These are phyloP conservation scores for Dispira parvispora DNA, from an alignment of 192 early-diverging fungal genomes.

Conservation along the genomic window DNA sequence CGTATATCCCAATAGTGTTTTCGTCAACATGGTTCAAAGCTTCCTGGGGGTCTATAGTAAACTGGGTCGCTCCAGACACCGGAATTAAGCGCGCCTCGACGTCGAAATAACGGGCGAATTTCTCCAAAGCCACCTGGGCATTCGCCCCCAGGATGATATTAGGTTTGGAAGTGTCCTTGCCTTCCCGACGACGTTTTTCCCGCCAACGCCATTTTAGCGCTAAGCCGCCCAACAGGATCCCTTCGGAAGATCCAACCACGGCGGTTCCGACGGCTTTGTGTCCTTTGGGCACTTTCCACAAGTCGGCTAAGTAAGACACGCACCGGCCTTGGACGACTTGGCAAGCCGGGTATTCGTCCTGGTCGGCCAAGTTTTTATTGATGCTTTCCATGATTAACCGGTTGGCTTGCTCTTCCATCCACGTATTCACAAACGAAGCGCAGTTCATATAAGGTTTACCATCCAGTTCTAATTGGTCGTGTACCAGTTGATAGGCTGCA, in stretches of 20 bases:
- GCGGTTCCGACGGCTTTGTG: slow-evolving; percentile 42
- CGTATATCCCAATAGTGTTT: slow-evolving; percentile 67
- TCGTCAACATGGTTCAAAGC: slow-evolving; percentile 57
- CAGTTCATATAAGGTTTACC: slow-evolving; percentile 61
- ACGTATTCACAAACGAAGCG: slow-evolving; percentile 63
- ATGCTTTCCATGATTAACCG: slow-evolving; percentile 59
- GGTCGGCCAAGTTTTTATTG: slow-evolving; percentile 56
- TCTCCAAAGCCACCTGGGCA: slow-evolving; percentile 57
- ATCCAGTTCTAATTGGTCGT: slow-evolving; percentile 60
- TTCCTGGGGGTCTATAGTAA: slow-evolving; percentile 40
- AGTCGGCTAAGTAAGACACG: slow-evolving; percentile 46
- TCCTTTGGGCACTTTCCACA: slow-evolving; percentile 36
- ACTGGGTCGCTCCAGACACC: slow-evolving; percentile 30
- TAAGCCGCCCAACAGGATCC: slow-evolving; percentile 54
- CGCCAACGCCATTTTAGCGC: slow-evolving; percentile 72
- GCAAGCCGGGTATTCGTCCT: slow-evolving; percentile 53
- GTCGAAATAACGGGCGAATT: slow-evolving; percentile 60
- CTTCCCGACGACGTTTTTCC: slow-evolving; percentile 31
- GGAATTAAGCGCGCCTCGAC: slow-evolving; percentile 50
- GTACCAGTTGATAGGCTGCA: slow-evolving; percentile 52
- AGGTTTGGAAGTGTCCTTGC: slow-evolving; percentile 47
- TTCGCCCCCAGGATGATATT: slow-evolving; percentile 66
- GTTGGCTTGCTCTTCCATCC: slow-evolving; percentile 70
- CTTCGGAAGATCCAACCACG: slow-evolving; percentile 67
- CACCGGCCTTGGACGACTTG: slow-evolving; percentile 47